These are phyloP conservation scores for Mrakia hoshinonis DNA, from an alignment of 768 basidiomycete genomes.

Conservation along the genomic window DNA sequence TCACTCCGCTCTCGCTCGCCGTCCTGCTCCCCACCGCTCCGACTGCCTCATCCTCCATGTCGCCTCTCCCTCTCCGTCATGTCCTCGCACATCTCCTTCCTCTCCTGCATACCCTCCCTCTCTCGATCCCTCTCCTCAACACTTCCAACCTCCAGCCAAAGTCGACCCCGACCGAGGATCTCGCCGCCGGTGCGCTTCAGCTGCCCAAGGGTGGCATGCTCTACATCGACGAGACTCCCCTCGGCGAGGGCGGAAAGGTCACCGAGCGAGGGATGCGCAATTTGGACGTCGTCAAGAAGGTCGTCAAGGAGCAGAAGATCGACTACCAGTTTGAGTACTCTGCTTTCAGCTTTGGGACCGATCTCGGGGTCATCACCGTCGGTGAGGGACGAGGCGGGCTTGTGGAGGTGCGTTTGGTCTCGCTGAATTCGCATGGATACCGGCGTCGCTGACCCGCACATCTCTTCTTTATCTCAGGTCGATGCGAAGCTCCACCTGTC, in stretches of 20 bases:
- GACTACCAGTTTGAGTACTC: constrained; percentile 38
- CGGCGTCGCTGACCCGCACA: neutral
- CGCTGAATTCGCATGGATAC: too few species aligned
- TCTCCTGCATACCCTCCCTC: constrained; percentile 28
- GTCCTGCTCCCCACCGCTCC: constrained; percentile 32
- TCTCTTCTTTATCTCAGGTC: constrained; percentile 16
- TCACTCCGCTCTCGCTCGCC: constrained; percentile 34
- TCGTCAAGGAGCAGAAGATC: constrained; percentile 35
- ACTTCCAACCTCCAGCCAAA: constrained; percentile 11
- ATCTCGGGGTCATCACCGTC: constrained; percentile 33
- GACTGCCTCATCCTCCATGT: neutral
- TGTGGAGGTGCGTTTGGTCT: neutral
- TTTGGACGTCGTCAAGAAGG: constrained; percentile 32
- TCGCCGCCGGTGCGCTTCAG: constrained; percentile 34
- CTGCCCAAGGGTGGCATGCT: constrained; percentile 32
- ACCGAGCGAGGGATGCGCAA: constrained; percentile 36
- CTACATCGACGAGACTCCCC: constrained; percentile 31
- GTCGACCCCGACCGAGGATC: constrained; percentile 30
- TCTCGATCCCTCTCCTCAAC: constrained; percentile 35
- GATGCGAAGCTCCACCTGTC: constrained; percentile 34
- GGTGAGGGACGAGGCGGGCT: constrained; percentile 34
- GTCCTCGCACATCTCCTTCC: constrained; percentile 30
- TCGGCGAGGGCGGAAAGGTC: constrained; percentile 36
- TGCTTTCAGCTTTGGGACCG: constrained; percentile 32
- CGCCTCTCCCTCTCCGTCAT: constrained; percentile 12